phyloP scores from a whole-genome alignment of 345 rosid species.

The Acer yangbiense region DNA sequence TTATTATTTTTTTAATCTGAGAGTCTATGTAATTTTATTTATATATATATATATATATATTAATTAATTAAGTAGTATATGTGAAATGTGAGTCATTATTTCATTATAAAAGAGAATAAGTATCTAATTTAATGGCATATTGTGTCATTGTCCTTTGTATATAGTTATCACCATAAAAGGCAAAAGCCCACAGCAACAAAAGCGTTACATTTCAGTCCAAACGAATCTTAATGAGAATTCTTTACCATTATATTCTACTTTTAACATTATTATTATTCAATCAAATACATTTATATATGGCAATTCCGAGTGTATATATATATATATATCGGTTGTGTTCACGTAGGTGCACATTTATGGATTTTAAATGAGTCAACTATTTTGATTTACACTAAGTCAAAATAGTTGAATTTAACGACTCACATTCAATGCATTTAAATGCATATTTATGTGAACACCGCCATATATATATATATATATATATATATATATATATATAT shows the following conservation, averaged over 20 bases:
- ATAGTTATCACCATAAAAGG: background rate
- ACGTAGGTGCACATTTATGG: too few relatives aligned
- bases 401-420: too few relatives aligned
- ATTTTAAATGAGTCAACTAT: background rate
- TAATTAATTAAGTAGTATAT: too few relatives aligned
- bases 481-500: too few relatives aligned
- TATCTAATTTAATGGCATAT: background rate
- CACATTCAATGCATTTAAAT: too few relatives aligned
- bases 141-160: background rate
- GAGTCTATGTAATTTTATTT: too few relatives aligned
- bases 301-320: background rate
- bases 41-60: too few relatives aligned
- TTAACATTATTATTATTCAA: background rate
- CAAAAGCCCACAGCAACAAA: background rate
- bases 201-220: background rate
- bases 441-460: too few relatives aligned
- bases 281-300: background rate
- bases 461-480: too few relatives aligned
- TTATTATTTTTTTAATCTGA: too few relatives aligned
- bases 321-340: too few relatives aligned
- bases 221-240: conserved; percentile 10
- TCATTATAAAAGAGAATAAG: background rate
- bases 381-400: background rate
- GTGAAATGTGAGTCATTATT: too few relatives aligned
- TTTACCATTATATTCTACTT: background rate